A percentile compares a stretch with the other conserved stretches of the same genome.
Evolutionary conservation across 495 filamentous ascomycete species (phyloP).

Genomic region (Neurospora sp.): DNA sequence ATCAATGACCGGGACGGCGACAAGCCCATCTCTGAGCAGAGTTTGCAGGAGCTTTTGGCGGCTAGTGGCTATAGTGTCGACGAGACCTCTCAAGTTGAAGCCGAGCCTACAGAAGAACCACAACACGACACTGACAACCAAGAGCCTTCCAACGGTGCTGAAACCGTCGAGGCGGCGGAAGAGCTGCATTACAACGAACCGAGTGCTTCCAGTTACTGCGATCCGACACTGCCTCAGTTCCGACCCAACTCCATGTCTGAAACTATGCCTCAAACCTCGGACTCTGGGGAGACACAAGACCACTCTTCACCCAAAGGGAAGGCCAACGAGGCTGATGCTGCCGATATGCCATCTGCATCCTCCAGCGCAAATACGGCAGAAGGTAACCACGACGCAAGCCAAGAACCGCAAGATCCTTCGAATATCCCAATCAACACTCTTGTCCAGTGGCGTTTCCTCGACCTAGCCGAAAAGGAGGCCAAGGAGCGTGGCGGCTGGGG

Average conservation of each 20-base stretch:
- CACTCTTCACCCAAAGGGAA: background rate
- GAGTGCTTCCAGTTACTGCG: constrained; percentile 27
- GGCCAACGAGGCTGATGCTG: constrained; percentile 8
- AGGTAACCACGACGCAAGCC: background rate
- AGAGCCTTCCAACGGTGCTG: background rate
- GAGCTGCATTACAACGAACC: background rate
- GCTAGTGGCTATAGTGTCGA: constrained; percentile 39
- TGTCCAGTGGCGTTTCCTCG: constrained; percentile 45
- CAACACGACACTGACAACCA: constrained; percentile 5
- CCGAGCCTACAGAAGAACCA: background rate
- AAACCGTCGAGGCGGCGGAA: constrained; percentile 13
- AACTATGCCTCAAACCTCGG: constrained; percentile 7
- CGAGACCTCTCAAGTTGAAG: background rate
- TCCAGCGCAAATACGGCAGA: background rate
- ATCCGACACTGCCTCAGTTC: constrained; percentile 65
- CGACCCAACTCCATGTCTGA: constrained; percentile 24
- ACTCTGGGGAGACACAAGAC: background rate
- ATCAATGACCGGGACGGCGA: constrained; percentile 2
- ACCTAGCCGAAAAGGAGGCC: constrained; percentile 54
- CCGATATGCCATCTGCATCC: background rate
- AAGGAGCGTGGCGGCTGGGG: constrained; percentile 62
- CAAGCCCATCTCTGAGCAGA: constrained; percentile 18
- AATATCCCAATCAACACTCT: constrained; percentile 24
- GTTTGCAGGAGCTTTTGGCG: constrained; percentile 41
- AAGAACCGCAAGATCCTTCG: background rate